Evolutionary conservation across 75 land plant species (phyloP).

Genomic region (Sequoiadendron giganteum): DNA sequence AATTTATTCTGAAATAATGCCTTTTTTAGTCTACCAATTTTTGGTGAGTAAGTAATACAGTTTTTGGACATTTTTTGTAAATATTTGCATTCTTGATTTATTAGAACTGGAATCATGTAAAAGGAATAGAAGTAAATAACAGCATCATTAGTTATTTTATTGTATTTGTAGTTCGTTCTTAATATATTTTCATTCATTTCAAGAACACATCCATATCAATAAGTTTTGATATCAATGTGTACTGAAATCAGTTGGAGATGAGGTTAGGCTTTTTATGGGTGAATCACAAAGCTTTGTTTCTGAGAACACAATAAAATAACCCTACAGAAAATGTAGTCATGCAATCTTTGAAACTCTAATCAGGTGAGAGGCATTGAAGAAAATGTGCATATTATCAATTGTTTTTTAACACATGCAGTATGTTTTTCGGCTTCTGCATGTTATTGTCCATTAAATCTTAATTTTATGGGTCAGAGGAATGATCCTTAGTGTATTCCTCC

Average conservation of each 20-base stretch:
- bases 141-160: neutral
- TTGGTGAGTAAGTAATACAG: neutral
- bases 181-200: neutral
- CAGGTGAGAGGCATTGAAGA: neutral
- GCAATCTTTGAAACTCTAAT: neutral
- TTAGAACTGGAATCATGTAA: neutral
- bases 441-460: too few species aligned
- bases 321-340: neutral
- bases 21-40: neutral
- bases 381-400: neutral
- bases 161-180: neutral
- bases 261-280: neutral
- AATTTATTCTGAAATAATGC: neutral
- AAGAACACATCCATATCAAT: neutral
- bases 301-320: neutral
- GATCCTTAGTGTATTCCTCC: neutral
- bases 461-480: neutral
- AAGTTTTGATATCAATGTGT: neutral
- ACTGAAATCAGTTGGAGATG: neutral
- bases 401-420: neutral
- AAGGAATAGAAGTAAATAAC: too few species aligned
- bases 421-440: neutral
- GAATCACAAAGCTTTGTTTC: neutral
- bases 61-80: neutral
- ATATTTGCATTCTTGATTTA: neutral